Evolutionary conservation across 192 early-diverging fungal species (phyloP).

Genomic region (Mortierella alpina): DNA sequence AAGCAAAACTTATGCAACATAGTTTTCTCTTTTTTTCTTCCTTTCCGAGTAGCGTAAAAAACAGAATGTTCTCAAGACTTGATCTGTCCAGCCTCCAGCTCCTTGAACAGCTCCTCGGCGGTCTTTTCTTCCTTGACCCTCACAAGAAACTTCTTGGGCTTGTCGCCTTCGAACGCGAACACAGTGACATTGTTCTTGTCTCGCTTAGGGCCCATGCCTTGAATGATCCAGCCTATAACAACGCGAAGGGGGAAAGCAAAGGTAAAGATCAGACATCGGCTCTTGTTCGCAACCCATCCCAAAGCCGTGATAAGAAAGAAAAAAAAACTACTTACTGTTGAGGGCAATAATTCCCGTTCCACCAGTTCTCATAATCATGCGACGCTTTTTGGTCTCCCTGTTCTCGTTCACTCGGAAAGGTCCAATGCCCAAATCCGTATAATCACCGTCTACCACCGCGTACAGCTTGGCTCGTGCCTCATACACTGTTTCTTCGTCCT

Average conservation of each 20-base stretch:
- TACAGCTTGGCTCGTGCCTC: conserved; percentile 34
- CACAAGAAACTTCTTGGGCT: conserved; percentile 20
- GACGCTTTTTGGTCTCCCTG: conserved; percentile 5
- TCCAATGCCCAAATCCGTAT: conserved; percentile 26
- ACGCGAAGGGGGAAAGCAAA: not conserved
- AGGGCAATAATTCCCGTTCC: conserved; percentile 14
- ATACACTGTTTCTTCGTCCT: conserved; percentile 25
- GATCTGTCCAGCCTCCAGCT: conserved; percentile 9
- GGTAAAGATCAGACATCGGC: not conserved
- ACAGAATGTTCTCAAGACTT: conserved; percentile 9
- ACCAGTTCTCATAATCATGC: conserved; percentile 33
- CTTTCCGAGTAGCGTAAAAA: not conserved
- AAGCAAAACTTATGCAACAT: not conserved
- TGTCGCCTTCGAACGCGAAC: conserved; percentile 30
- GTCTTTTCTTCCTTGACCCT: conserved; percentile 33
- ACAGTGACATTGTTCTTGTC: conserved; percentile 23
- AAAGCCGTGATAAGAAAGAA: not conserved
- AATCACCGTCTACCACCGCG: not conserved
- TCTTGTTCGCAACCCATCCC: not conserved
- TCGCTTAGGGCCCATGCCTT: conserved; percentile 12
- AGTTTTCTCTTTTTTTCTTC: not conserved
- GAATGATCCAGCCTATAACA: conserved; percentile 28
- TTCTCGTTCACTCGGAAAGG: conserved; percentile 39
- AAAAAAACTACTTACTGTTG: conserved; percentile 21
- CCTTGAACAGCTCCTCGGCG: conserved; percentile 7